Evolutionary conservation across 164 flowering plant species (phyloP), one percentile per base, ranked within the genome.

Genomic region (Cinnamomum chago): DNA sequence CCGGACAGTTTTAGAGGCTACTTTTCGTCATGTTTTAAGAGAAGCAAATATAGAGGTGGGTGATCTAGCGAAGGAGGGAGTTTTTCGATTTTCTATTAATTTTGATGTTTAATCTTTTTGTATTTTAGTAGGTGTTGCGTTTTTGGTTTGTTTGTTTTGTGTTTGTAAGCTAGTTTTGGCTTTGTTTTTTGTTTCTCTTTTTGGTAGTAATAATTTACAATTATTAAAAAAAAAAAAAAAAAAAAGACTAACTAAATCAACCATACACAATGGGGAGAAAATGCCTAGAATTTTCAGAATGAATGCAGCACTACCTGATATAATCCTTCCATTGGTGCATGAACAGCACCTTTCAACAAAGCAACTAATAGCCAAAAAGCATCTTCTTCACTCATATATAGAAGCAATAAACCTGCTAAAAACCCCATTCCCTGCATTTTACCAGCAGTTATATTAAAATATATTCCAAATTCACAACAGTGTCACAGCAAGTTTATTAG

Each of bases 311-410:
- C 74, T 86, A 92, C 98, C 95, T 87, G 85, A 82, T 96, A 96
- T 28, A 96, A 66, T 50, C 99, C 99, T 84, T 96, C 99, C 99
- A 96, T 96, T 50, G 99, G 99, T n/a, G 95, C 89, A 79, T 96
- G 99, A 28, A 94, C 93, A 15, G 98, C 98, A 76, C 99, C 99
- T 81, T 96, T 96, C 60, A 96, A 80, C 78, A 96, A 84, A 64
- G 98, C 99, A 75, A 94, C 99, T 82, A 93, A 75, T 64, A 96
- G 76, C 98, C 99, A 96, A 81, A 96, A 96, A 67, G 98, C 99
- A 88, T 96, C 99, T 82, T 96, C 99, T 83, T 96, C 99, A 74
- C 99, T 91, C 99, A 96, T 96, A 77, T 96, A 96, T 71, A 96
- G 99, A 79, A 96, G 98, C 85, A 96, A 81, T 5, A 96, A 79